These are phyloP conservation scores for Suillus subalutaceus DNA, from an alignment of 768 basidiomycete genomes.

Conservation along the genomic window DNA sequence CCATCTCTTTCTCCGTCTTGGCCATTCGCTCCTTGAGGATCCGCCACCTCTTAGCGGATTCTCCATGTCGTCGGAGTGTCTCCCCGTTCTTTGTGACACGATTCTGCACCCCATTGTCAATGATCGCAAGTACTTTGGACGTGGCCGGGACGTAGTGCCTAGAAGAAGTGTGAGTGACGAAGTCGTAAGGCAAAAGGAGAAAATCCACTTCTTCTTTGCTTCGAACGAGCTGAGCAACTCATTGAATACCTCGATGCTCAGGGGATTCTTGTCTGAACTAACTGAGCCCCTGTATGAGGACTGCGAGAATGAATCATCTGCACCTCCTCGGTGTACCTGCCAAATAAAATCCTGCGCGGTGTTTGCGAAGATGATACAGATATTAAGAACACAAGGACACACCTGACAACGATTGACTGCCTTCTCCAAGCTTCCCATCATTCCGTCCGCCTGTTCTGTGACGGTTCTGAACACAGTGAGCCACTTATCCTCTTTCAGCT, in stretches of 20 bases:
- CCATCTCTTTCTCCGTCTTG: slow-evolving; percentile 84
- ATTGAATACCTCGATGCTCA: slow-evolving; percentile 65
- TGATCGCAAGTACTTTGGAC: slow-evolving; percentile 88
- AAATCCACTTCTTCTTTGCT: slow-evolving; percentile 81
- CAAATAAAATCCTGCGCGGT: slow-evolving; percentile 75
- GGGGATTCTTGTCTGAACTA: slow-evolving; percentile 51
- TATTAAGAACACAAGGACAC: slow-evolving; percentile 29
- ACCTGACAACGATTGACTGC: slow-evolving; percentile 90
- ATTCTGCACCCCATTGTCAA: slow-evolving; percentile 92
- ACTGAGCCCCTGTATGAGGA: slow-evolving; percentile 49
- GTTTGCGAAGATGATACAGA: slow-evolving; percentile 8
- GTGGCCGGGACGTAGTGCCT: slow-evolving; percentile 96
- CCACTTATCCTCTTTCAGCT: slow-evolving; percentile 98
- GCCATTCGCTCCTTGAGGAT: slow-evolving; percentile 77
- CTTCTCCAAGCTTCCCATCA: slow-evolving; percentile 97
- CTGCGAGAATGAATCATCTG: slow-evolving; percentile 45
- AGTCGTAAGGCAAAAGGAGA: slow-evolving; percentile 14
- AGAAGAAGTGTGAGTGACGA: slow-evolving; percentile 18
- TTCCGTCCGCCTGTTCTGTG: slow-evolving; percentile 92
- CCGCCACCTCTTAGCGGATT: slow-evolving; percentile 86
- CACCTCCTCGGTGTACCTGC: slow-evolving; percentile 68
- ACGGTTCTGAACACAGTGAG: slow-evolving; percentile 93
- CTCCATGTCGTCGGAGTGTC: slow-evolving; percentile 85
- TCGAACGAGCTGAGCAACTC: slow-evolving; percentile 75
- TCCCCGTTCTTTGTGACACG: slow-evolving; percentile 97